Percentiles rank a stretch among this genome's conserved stretches.
Evolutionary conservation across 2,329 filamentous ascomycete species (phyloP).

Genomic region (Diaporthe ampelina): DNA sequence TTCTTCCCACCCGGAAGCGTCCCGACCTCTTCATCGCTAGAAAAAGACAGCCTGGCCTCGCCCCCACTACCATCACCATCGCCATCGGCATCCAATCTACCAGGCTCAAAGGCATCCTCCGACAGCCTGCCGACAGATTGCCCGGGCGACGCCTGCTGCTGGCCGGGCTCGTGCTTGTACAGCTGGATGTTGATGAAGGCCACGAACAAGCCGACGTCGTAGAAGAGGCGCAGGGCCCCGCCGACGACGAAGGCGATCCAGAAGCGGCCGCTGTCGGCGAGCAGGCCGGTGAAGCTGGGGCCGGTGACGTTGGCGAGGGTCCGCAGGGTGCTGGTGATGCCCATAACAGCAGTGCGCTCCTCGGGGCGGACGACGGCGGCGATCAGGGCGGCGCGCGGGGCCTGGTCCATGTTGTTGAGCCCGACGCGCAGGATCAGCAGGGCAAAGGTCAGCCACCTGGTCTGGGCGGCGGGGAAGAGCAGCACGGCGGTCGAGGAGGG

Average conservation of each 20-base stretch:
- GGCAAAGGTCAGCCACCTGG: constrained; percentile 64
- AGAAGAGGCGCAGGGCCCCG: constrained; percentile 65
- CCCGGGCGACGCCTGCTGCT: not conserved
- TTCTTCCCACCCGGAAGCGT: not conserved
- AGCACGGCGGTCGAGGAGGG: constrained; percentile 74
- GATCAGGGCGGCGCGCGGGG: constrained; percentile 75
- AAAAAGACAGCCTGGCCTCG: constrained; percentile 37
- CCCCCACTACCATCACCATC: constrained; percentile 18
- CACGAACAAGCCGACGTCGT: constrained; percentile 71
- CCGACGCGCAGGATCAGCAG: constrained; percentile 72
- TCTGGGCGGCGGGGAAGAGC: constrained; percentile 69
- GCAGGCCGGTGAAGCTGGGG: constrained; percentile 67
- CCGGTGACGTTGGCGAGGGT: constrained; percentile 70
- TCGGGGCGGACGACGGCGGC: constrained; percentile 75
- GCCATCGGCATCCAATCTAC: constrained; percentile 19
- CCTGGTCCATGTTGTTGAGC: constrained; percentile 79
- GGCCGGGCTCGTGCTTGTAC: constrained; percentile 58
- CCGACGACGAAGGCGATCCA: constrained; percentile 74
- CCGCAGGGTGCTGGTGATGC: constrained; percentile 72
- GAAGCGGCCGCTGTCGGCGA: constrained; percentile 67
- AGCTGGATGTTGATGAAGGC: constrained; percentile 72
- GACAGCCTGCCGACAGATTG: constrained; percentile 22
- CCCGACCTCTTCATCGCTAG: constrained; percentile 29
- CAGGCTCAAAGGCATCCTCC: constrained; percentile 33
- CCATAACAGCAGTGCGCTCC: constrained; percentile 79